Conservation (phyloP, 768 basidiomycete species). For the Pilatotrama ljubarskyi region DNA sequence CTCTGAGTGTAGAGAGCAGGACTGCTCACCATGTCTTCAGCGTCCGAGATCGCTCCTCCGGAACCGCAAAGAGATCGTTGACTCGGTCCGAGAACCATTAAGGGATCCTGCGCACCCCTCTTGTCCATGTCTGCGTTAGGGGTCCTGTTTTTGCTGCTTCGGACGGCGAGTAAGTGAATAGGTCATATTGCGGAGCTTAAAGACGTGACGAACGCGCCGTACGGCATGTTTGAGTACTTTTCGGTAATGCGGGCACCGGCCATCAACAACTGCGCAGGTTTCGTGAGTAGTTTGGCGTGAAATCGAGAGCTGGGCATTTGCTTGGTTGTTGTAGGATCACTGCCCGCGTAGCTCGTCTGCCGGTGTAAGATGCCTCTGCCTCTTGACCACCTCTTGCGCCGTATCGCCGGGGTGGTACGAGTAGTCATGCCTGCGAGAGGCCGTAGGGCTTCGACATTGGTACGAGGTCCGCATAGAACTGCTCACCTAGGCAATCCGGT, state of each 20-base stretch:
- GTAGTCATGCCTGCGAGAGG: conserved; percentile 34
- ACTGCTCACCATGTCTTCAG: conserved; percentile 41
- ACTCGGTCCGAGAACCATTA: conserved; percentile 34
- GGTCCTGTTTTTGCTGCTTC: conserved; percentile 37
- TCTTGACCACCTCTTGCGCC: conserved; percentile 22
- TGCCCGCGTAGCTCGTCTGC: conserved; percentile 38
- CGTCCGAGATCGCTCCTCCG: conserved; percentile 44
- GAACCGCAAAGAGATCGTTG: conserved; percentile 36
- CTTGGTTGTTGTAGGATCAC: conserved; percentile 43
- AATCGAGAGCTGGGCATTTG: background rate
- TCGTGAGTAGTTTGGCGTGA: background rate
- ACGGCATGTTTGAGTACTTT: conserved; percentile 34
- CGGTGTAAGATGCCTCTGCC: conserved; percentile 33
- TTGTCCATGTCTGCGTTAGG: conserved; percentile 36
- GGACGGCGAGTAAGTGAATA: conserved; percentile 40
- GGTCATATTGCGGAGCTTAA: conserved; percentile 43
- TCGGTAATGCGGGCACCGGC: conserved; percentile 35
- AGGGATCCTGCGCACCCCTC: conserved; percentile 35
- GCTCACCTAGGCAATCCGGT: conserved; percentile 40
- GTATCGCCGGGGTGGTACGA: conserved; percentile 34
- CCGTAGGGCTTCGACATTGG: background rate
- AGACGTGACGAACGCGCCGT: conserved; percentile 46
- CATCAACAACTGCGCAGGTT: conserved; percentile 39
- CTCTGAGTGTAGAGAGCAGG: background rate
- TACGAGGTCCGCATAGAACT: background rate